These are phyloP conservation scores for Dalbergia cochinchinensis DNA, from an alignment of 306 rosid species.

Conservation along the genomic window DNA sequence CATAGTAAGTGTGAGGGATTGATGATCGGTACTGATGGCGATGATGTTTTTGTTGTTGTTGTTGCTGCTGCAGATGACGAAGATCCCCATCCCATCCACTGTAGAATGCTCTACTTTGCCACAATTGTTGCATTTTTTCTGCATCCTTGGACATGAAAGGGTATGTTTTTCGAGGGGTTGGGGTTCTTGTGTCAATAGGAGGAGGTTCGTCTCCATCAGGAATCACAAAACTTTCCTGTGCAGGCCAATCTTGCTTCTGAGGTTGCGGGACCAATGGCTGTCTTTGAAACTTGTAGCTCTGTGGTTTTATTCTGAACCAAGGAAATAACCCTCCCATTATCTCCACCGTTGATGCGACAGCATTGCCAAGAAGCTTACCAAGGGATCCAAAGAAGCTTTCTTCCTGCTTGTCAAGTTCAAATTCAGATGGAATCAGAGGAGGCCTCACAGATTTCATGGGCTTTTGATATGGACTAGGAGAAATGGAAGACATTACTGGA, in stretches of 20 bases:
- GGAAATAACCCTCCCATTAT: slow-evolving; percentile 82
- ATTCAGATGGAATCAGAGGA: slow-evolving; percentile 79
- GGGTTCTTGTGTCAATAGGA: slow-evolving; percentile 73
- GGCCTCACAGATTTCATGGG: slow-evolving; percentile 78
- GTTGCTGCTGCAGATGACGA: slow-evolving; percentile 54
- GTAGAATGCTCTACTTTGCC: slow-evolving; percentile 77
- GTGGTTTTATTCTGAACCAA: slow-evolving; percentile 60
- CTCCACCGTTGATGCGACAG: slow-evolving; percentile 62
- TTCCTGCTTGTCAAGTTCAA: slow-evolving; percentile 80
- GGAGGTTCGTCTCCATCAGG: slow-evolving; percentile 91
- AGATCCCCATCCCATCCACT: slow-evolving; percentile 75
- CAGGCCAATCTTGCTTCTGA: slow-evolving; percentile 75
- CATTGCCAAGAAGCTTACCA: slow-evolving; percentile 70
- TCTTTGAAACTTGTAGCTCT: slow-evolving; percentile 53
- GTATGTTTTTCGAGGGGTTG: slow-evolving; percentile 90
- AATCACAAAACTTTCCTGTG: slow-evolving; percentile 86
- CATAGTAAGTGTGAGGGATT: slow-evolving; percentile 69
- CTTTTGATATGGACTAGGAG: slow-evolving; percentile 66
- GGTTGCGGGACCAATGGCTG: slow-evolving; percentile 55
- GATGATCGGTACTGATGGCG: slow-evolving; percentile 72
- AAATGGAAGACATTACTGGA: slow-evolving; percentile 47
- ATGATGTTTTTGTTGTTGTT: slow-evolving; percentile 55
- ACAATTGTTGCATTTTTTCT: slow-evolving; percentile 75
- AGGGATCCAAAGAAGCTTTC: slow-evolving; percentile 85
- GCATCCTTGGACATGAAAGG: slow-evolving; percentile 91